Percentiles rank a stretch among this genome's conserved stretches.
Evolutionary conservation across 805 yeast genomes (phyloP).

Genomic region (Saccharomyces eubayanus): DNA sequence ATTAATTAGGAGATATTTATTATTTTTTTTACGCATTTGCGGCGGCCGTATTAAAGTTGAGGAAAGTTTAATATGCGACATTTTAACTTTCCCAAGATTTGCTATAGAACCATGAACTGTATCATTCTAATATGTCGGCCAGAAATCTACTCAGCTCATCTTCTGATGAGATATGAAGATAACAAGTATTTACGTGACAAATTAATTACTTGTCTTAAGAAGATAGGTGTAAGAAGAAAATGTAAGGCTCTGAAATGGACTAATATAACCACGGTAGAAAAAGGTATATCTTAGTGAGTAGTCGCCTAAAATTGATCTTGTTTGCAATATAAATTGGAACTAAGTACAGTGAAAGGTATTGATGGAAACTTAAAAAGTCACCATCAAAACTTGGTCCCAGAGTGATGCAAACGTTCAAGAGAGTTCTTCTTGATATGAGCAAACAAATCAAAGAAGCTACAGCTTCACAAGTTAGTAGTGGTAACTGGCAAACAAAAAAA

Average conservation of each 20-base stretch:
- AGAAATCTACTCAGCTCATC: no score
- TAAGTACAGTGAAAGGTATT: conserved; percentile 40
- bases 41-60: no score
- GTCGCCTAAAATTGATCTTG: conserved; percentile 52
- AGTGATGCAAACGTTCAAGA: conserved; percentile 62
- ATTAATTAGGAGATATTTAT: no score
- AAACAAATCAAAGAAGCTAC: conserved; percentile 7
- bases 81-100: no score
- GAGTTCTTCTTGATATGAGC: conserved; percentile 6
- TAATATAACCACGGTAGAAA: conserved; percentile 39
- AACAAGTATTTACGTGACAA: background rate
- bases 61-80: no score
- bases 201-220: background rate
- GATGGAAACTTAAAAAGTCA: conserved; percentile 7
- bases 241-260: conserved; percentile 53
- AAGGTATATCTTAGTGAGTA: conserved; percentile 61
- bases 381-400: conserved; percentile 59
- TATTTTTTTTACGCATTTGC: no score
- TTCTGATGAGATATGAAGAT: no score
- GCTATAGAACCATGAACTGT: no score
- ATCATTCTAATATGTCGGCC: no score
- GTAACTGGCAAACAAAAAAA: background rate
- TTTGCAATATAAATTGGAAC: conserved; percentile 87
- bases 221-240: background rate
- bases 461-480: background rate